phyloP scores from a whole-genome alignment of 1,139 yeast species.

The Meyerozyma smithsonii region DNA sequence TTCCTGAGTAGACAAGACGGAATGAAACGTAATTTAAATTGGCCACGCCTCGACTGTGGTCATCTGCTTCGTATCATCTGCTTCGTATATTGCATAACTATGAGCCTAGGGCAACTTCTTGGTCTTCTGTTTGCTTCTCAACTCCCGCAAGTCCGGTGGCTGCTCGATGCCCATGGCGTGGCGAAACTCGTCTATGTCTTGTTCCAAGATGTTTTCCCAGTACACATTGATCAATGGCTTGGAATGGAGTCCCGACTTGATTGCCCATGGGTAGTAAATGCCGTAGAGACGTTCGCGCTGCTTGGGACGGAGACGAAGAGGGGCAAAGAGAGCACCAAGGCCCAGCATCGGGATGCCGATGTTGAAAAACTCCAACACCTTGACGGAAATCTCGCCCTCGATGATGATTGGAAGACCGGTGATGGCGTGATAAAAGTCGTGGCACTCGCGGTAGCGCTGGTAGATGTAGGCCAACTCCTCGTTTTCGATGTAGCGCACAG shows the following conservation, averaged over 20 bases:
- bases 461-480: conserved; percentile 88
- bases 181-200: conserved; percentile 70
- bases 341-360: conserved; percentile 97
- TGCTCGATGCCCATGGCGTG: conserved; percentile 63
- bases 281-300: conserved; percentile 54
- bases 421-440: conserved; percentile 91
- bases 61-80: no score
- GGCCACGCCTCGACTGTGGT: no score
- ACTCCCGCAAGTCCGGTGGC: conserved; percentile 71
- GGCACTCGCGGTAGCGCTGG: conserved; percentile 93
- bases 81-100: neutral
- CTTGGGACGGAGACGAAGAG: conserved; percentile 51
- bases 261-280: conserved; percentile 87
- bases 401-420: conserved; percentile 86
- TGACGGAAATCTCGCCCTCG: conserved; percentile 94
- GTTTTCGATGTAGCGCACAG: conserved; percentile 82
- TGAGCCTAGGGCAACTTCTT: conserved; percentile 10
- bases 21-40: no score
- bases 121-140: conserved; percentile 44
- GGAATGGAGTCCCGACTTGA: conserved; percentile 66
- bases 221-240: conserved; percentile 81
- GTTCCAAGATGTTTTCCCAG: conserved; percentile 83
- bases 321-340: conserved; percentile 83
- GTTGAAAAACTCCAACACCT: conserved; percentile 88
- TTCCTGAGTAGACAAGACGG: no score